A percentile compares a stretch with the other conserved stretches of the same genome.
Conservation (phyloP, 2,329 filamentous ascomycete genomes). For the Fusarium sp. region DNA sequence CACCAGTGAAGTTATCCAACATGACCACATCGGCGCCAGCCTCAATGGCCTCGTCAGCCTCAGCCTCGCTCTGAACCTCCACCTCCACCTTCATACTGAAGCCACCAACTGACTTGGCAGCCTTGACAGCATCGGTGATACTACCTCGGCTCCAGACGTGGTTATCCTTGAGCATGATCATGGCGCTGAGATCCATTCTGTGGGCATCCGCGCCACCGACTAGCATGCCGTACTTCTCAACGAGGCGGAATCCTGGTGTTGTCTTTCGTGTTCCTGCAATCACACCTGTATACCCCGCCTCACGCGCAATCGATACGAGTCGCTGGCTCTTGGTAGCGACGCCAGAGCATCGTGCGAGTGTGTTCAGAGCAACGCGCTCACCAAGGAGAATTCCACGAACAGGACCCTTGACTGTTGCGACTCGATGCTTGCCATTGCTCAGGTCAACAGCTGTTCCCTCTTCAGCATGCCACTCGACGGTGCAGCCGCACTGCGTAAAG, state of each 20-base stretch:
- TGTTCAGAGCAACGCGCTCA: constrained; percentile 92
- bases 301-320: constrained; percentile 65
- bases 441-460: constrained; percentile 78
- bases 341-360: constrained; percentile 88
- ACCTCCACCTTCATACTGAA: constrained; percentile 97
- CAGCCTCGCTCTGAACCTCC: constrained; percentile 86
- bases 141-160: constrained; percentile 92
- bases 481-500: constrained; percentile 88
- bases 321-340: constrained; percentile 76
- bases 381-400: constrained; percentile 85
- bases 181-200: constrained; percentile 87
- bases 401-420: constrained; percentile 87
- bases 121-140: constrained; percentile 85
- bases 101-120: constrained; percentile 84
- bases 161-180: constrained; percentile 99
- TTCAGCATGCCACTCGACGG: constrained; percentile 84
- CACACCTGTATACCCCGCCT: constrained; percentile 80
- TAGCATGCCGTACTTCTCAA: constrained; percentile 98
- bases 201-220: constrained; percentile 93
- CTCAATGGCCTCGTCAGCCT: constrained; percentile 89
- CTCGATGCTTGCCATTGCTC: constrained; percentile 63
- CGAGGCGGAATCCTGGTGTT: constrained; percentile 91
- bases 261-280: constrained; percentile 98
- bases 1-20: constrained; percentile 92
- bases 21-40: constrained; percentile 96